These are phyloP conservation scores for Leishmania martiniquensis DNA, from an alignment of 208 protist species.

Conservation along the genomic window DNA sequence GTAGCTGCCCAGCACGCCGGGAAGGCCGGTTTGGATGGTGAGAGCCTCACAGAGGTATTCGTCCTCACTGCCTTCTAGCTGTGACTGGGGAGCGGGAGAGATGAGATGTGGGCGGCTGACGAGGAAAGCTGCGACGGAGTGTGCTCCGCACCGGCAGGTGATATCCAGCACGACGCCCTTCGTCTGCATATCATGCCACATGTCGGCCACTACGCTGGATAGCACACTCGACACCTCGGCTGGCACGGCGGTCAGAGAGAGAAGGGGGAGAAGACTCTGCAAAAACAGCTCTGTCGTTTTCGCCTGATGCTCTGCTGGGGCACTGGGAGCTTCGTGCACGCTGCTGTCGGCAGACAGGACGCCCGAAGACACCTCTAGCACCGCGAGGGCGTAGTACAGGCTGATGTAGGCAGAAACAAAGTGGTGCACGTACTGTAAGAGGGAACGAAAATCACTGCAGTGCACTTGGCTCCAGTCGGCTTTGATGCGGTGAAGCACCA, in stretches of 20 bases:
- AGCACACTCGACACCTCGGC: constrained; percentile 22
- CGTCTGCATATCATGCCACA: constrained; percentile 20
- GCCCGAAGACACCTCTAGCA: constrained; percentile 28
- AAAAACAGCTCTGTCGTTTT: constrained; percentile 20
- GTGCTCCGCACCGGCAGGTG: constrained; percentile 19
- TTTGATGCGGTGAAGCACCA: constrained; percentile 38
- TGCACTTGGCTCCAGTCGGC: constrained; percentile 48
- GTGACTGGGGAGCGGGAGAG: constrained; percentile 16
- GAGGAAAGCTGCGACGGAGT: constrained; percentile 25
- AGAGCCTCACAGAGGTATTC: constrained; percentile 10
- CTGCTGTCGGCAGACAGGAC: constrained; percentile 1
- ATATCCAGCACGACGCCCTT: constrained; percentile 19
- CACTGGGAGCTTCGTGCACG: not conserved
- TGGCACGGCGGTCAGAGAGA: constrained; percentile 1
- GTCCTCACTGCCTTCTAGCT: constrained; percentile 17
- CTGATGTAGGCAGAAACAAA: constrained; percentile 45
- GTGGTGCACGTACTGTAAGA: constrained; percentile 58
- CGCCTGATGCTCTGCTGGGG: constrained; percentile 17
- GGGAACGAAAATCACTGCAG: constrained; percentile 47
- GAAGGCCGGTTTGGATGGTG: constrained; percentile 18
- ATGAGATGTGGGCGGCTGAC: constrained; percentile 23
- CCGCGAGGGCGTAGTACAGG: constrained; percentile 32
- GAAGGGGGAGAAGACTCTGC: constrained; percentile 23
- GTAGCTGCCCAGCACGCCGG: constrained; percentile 19
- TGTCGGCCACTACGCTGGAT: constrained; percentile 11